Conservation (phyloP, 345 rosid species). For the Citrus hindsii region DNA sequence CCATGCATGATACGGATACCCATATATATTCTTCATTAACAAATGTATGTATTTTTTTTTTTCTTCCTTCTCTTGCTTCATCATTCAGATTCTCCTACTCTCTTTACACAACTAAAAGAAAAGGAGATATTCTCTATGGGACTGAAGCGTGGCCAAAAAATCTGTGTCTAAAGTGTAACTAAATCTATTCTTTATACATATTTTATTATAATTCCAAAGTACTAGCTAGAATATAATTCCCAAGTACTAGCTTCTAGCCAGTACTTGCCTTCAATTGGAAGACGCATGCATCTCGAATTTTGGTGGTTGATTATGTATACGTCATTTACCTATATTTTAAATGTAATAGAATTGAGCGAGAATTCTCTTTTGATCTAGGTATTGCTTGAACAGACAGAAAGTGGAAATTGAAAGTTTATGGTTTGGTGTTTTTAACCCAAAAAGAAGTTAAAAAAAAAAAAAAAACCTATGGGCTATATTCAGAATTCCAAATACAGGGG, state of each 20-base stretch:
- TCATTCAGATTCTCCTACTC: background rate
- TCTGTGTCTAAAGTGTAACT: background rate
- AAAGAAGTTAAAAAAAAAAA: no score
- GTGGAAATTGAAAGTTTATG: no score
- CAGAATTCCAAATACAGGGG: background rate
- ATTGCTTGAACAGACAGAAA: no score
- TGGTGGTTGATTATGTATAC: background rate
- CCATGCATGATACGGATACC: background rate
- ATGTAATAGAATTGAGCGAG: no score
- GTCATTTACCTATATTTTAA: background rate
- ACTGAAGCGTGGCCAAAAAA: background rate
- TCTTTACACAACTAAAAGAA: background rate
- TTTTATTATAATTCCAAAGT: background rate
- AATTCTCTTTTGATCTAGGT: no score
- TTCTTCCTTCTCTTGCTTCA: background rate
- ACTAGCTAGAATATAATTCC: background rate
- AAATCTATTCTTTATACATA: background rate
- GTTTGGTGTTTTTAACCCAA: no score
- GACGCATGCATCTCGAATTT: background rate
- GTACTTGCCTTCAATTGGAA: background rate
- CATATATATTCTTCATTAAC: background rate
- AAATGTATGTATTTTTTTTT: background rate
- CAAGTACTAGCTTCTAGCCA: background rate
- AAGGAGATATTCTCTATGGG: background rate
- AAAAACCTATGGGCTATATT: background rate